Conservation (phyloP, 345 rosid species). For the Syzygium grande region DNA sequence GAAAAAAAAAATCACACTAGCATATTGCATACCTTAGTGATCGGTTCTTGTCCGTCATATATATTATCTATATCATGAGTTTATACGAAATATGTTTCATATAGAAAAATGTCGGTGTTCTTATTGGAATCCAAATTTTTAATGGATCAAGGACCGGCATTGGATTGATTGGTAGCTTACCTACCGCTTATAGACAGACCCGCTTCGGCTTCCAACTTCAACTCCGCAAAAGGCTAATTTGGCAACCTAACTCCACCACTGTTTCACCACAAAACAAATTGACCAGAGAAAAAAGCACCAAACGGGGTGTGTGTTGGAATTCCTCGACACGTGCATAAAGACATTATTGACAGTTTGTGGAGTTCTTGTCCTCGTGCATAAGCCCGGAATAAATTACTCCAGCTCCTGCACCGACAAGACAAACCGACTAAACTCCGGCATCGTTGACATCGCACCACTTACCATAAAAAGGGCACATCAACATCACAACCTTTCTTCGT, state of each 20-base stretch:
- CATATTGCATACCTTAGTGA: background rate
- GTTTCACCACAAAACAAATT: background rate
- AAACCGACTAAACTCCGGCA: too few relatives aligned
- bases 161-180: background rate
- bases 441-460: too few relatives aligned
- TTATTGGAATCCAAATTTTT: background rate
- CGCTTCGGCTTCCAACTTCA: background rate
- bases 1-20: background rate
- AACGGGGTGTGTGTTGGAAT: background rate
- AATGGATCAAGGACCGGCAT: background rate
- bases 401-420: too few relatives aligned
- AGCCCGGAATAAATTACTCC: background rate
- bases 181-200: background rate
- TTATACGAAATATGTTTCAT: background rate
- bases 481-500: too few relatives aligned
- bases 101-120: background rate
- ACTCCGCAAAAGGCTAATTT: background rate
- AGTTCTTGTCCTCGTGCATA: background rate
- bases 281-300: background rate
- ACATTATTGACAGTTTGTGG: background rate
- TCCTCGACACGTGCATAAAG: background rate
- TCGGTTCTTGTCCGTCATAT: accelerated
- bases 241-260: background rate
- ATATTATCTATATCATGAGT: background rate
- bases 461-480: too few relatives aligned